These are phyloP conservation scores for Urostyla sp. DNA, from an alignment of 73 alveolate genomes.

Conservation along the genomic window DNA sequence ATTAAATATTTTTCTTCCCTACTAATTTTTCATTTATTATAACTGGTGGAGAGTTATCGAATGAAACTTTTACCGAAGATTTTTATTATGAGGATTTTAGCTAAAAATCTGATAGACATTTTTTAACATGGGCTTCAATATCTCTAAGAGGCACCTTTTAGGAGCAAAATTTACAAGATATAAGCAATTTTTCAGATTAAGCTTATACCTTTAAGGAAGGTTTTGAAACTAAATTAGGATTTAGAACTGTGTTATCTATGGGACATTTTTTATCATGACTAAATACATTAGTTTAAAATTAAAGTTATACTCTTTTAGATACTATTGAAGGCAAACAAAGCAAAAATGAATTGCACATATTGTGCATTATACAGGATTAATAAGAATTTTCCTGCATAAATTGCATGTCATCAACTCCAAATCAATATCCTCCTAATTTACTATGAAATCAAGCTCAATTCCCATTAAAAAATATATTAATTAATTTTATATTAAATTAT, in stretches of 20 bases:
- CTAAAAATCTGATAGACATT: constrained; percentile 4
- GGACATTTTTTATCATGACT: constrained; percentile 32
- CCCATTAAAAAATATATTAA: constrained; percentile 56
- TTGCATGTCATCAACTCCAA: constrained; percentile 26
- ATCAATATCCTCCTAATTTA: constrained; percentile 9
- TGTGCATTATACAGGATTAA: constrained; percentile 6
- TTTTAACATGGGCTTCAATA: constrained; percentile 34
- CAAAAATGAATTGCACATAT: constrained; percentile 33
- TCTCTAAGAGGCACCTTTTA: constrained; percentile 3
- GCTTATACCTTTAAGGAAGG: neutral
- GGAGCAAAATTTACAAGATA: neutral
- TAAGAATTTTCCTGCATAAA: constrained; percentile 13
- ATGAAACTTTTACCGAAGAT: neutral
- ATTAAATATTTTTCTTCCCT: neutral
- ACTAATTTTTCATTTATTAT: neutral
- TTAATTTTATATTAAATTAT: neutral
- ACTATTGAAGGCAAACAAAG: neutral
- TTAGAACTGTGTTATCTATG: constrained; percentile 5
- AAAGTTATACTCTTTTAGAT: constrained; percentile 24
- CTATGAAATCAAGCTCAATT: constrained; percentile 14
- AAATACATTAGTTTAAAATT: neutral
- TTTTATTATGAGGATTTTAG: neutral
- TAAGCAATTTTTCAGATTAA: neutral
- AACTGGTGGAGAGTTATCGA: neutral
- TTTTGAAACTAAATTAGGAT: constrained; percentile 1